Conservation (phyloP, 768 basidiomycete species). For the Mycena indigotica region DNA sequence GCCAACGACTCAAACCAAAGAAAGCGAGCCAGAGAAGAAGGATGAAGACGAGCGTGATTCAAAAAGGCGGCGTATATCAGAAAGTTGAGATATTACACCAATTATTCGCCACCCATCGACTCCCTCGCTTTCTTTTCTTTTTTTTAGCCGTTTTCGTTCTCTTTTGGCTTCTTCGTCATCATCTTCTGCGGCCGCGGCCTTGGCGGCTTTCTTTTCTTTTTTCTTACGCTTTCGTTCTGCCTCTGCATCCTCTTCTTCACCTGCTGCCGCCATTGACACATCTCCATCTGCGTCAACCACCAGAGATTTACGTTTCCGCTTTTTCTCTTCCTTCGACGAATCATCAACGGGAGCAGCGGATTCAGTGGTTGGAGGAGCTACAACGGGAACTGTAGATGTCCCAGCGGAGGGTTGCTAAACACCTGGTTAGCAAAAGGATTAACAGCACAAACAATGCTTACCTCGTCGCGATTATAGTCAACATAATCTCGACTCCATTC, state of each 20-base stretch:
- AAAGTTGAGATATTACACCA: constrained; percentile 18
- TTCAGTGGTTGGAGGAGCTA: constrained; percentile 22
- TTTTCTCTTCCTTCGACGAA: constrained; percentile 64
- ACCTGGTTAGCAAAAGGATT: constrained; percentile 14
- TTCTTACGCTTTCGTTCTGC: constrained; percentile 62
- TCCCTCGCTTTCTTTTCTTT: constrained; percentile 67
- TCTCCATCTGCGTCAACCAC: constrained; percentile 56
- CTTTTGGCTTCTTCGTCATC: constrained; percentile 63
- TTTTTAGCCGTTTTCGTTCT: constrained; percentile 65
- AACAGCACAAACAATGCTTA: constrained; percentile 21
- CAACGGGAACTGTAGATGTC: constrained; percentile 23
- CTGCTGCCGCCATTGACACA: constrained; percentile 40
- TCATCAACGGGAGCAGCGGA: constrained; percentile 25
- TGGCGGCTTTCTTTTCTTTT: constrained; percentile 62
- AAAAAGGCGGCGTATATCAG: constrained; percentile 62
- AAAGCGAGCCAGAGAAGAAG: constrained; percentile 18
- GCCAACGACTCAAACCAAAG: constrained; percentile 26
- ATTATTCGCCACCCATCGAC: constrained; percentile 42
- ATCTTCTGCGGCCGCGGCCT: constrained; percentile 46
- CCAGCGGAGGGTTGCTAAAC: constrained; percentile 42
- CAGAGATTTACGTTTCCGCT: constrained; percentile 85
- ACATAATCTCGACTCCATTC: constrained; percentile 94
- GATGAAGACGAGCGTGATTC: constrained; percentile 35
- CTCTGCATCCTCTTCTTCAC: constrained; percentile 47
- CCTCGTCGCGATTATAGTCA: constrained; percentile 79